Percentiles rank a stretch among this genome's conserved stretches.
These are phyloP conservation scores for Lagenaria siceraria DNA, from an alignment of 306 rosid genomes.

Conservation along the genomic window DNA sequence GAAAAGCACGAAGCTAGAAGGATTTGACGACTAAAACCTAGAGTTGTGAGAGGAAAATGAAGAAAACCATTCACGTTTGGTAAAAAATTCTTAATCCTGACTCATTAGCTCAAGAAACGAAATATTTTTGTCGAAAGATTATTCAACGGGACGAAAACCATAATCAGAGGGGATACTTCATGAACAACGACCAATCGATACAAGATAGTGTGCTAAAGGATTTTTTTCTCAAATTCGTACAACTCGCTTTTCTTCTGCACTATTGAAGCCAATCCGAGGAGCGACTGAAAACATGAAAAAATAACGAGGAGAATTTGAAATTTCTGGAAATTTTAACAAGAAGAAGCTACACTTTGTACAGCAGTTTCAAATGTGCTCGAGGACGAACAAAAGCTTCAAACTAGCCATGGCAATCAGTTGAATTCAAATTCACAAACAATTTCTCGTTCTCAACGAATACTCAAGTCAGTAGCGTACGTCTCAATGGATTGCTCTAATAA, in stretches of 20 bases:
- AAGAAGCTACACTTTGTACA: neutral
- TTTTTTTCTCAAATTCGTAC: neutral
- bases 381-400: neutral
- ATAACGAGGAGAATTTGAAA: neutral
- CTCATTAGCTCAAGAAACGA: neutral
- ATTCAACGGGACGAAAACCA: neutral
- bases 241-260: neutral
- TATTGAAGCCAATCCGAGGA: neutral
- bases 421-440: neutral
- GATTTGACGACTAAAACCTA: neutral
- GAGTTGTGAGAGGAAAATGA: neutral
- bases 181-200: neutral
- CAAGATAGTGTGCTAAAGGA: neutral
- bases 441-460: neutral
- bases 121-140: neutral
- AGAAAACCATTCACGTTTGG: neutral
- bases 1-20: neutral
- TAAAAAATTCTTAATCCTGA: neutral
- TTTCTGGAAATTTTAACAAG: neutral
- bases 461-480: neutral
- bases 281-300: neutral
- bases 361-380: neutral
- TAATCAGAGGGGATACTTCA: neutral
- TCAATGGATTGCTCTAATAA: neutral
- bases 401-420: neutral